Conservation (phyloP, 1,284 basidiomycete species). For the Lignosus rhinocerotis region DNA sequence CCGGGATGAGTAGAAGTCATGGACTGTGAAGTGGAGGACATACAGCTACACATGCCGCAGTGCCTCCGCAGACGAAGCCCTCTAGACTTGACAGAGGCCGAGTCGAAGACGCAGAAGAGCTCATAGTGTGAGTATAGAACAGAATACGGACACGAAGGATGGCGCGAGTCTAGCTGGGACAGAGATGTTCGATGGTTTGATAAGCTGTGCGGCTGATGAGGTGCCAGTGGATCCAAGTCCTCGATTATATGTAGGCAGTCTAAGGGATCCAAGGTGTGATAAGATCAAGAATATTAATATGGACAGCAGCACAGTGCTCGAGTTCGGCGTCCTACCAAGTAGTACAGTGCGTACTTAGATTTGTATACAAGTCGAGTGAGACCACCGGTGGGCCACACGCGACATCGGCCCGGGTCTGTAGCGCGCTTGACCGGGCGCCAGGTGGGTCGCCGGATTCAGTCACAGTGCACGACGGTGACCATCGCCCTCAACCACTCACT, state of each 20-base stretch:
- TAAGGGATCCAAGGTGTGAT: no score
- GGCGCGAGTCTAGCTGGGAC: neutral
- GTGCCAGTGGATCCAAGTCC: neutral
- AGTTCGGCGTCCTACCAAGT: no score
- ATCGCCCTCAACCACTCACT: neutral
- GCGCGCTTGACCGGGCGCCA: no score
- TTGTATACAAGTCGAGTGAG: no score
- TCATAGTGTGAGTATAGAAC: constrained; percentile 17
- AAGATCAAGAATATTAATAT: no score
- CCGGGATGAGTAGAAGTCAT: constrained; percentile 5
- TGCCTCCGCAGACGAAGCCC: constrained; percentile 82
- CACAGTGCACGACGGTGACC: neutral
- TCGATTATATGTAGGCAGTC: no score
- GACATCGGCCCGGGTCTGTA: no score
- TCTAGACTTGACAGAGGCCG: constrained; percentile 64
- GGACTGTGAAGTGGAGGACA: constrained; percentile 23
- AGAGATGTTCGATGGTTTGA: no score
- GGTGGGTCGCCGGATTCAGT: neutral
- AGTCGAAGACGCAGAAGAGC: constrained; percentile 14
- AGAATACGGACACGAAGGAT: neutral
- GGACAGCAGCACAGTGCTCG: no score
- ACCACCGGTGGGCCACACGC: no score
- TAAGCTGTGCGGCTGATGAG: neutral
- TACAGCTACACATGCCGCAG: constrained; percentile 88
- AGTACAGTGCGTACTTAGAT: no score